Percentiles rank a stretch among this genome's conserved stretches.
phyloP scores from a whole-genome alignment of 495 filamentous ascomycete genomes.

The Clohesyomyces aquaticus region DNA sequence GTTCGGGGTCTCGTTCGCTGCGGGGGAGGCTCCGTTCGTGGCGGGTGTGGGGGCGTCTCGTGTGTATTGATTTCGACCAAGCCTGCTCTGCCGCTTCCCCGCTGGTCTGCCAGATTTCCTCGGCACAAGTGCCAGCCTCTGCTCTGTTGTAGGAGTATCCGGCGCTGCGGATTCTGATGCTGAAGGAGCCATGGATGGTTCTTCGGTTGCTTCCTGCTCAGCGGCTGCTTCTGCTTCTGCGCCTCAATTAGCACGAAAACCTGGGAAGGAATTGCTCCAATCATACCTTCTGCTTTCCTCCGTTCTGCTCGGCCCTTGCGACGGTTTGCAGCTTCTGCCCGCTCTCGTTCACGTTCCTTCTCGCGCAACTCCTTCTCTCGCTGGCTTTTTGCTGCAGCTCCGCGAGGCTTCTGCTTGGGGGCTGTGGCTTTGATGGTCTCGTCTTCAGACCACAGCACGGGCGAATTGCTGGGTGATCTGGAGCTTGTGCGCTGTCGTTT shows the following conservation, averaged over 20 bases:
- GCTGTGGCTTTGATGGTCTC: constrained; percentile 59
- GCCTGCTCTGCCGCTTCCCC: constrained; percentile 63
- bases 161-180: constrained; percentile 34
- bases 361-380: constrained; percentile 76
- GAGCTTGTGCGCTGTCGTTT: constrained; percentile 79
- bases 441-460: constrained; percentile 70
- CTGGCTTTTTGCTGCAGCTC: constrained; percentile 65
- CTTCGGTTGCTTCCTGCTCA: constrained; percentile 37
- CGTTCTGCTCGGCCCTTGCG: constrained; percentile 75
- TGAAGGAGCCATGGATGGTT: constrained; percentile 23
- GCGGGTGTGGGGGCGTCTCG: constrained; percentile 64
- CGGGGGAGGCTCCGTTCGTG: constrained; percentile 33
- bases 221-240: constrained; percentile 16
- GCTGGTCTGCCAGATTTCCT: constrained; percentile 73
- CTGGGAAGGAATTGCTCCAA: no score
- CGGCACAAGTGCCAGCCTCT: constrained; percentile 46
- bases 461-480: constrained; percentile 59
- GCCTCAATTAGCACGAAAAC: no score
- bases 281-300: constrained; percentile 78
- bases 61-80: constrained; percentile 87
- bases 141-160: constrained; percentile 24
- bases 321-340: constrained; percentile 70
- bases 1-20: constrained; percentile 53
- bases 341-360: constrained; percentile 64
- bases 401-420: constrained; percentile 65